These are phyloP conservation scores for Pseudogymnoascus sp. DNA, from an alignment of 2,329 filamentous ascomycete species.

Conservation along the genomic window DNA sequence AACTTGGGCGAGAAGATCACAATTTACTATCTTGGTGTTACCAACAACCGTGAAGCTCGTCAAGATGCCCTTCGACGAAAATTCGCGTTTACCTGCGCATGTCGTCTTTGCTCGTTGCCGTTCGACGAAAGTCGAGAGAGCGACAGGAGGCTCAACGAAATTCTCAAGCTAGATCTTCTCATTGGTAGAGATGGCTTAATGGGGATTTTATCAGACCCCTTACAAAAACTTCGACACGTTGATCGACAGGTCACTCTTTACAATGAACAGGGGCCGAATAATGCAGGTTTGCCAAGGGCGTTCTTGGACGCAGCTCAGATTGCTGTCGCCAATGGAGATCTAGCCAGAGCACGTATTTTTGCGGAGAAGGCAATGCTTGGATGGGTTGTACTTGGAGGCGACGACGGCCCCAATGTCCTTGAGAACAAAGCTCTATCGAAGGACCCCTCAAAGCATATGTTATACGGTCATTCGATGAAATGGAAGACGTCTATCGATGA, in stretches of 20 bases:
- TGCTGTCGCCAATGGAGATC: conserved; percentile 25
- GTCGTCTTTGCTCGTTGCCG: conserved; percentile 30
- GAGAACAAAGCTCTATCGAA: conserved; percentile 11
- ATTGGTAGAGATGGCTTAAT: conserved; percentile 14
- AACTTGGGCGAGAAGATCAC: conserved; percentile 30
- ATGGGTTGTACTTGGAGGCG: conserved; percentile 12
- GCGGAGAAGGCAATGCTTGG: conserved; percentile 15
- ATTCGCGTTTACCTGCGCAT: conserved; percentile 30
- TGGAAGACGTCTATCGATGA: conserved; percentile 17
- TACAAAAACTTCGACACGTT: conserved; percentile 15
- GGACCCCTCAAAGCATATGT: conserved; percentile 15
- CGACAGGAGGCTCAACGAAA: conserved; percentile 23
- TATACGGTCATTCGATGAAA: conserved; percentile 11
- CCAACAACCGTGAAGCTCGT: conserved; percentile 20
- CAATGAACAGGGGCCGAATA: conserved; percentile 19
- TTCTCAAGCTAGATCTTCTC: conserved; percentile 21
- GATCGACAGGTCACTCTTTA: conserved; percentile 24
- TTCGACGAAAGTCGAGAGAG: conserved; percentile 24
- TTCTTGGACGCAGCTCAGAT: conserved; percentile 25
- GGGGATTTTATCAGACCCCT: conserved; percentile 11
- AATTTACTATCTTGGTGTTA: conserved; percentile 25
- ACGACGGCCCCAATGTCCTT: conserved; percentile 13
- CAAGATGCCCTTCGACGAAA: conserved; percentile 20
- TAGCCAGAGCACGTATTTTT: conserved; percentile 26
- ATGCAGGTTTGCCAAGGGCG: conserved; percentile 18